Conservation (phyloP, 2,329 filamentous ascomycete species). For the Hypocreales sp. region DNA sequence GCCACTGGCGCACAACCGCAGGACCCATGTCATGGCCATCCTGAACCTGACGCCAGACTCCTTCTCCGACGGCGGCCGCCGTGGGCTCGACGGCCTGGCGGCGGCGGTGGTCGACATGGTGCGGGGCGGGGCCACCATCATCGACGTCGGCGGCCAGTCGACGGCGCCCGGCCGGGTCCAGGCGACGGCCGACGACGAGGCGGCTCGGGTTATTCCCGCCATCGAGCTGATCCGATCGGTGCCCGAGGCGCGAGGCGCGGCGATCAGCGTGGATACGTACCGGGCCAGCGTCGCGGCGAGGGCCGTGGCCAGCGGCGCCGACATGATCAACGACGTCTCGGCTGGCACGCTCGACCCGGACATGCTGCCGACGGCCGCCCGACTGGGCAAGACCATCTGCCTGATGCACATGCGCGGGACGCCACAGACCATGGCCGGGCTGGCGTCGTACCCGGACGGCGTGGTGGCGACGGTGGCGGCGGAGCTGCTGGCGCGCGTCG, state of each 20-base stretch:
- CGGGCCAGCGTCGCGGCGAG: conserved; percentile 66
- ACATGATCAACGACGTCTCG: conserved; percentile 92
- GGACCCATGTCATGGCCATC: conserved; percentile 81
- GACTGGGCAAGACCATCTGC: conserved; percentile 60
- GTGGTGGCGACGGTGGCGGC: conserved; percentile 47
- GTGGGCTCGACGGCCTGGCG: conserved; percentile 38
- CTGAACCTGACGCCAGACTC: conserved; percentile 92
- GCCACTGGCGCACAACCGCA: conserved; percentile 38
- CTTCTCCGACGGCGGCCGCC: conserved; percentile 77
- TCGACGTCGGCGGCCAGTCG: conserved; percentile 89
- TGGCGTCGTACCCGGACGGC: conserved; percentile 54
- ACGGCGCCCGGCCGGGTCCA: conserved; percentile 63
- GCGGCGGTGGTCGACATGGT: conserved; percentile 48
- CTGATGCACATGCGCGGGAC: conserved; percentile 93
- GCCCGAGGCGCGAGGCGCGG: conserved; percentile 44
- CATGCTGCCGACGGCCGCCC: conserved; percentile 72
- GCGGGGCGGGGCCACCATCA: conserved; percentile 57
- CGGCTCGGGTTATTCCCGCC: conserved; percentile 63
- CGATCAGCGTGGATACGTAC: conserved; percentile 87
- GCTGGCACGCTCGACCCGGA: conserved; percentile 61
- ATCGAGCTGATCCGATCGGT: conserved; percentile 56
- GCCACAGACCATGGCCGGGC: conserved; percentile 61
- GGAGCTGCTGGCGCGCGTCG: conserved; percentile 57
- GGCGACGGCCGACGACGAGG: conserved; percentile 58
- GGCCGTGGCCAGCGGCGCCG: conserved; percentile 63